Percentiles rank a stretch among this genome's conserved stretches.
phyloP scores from a whole-genome alignment of 106 monocot species.

The Platanthera zijinensis region DNA sequence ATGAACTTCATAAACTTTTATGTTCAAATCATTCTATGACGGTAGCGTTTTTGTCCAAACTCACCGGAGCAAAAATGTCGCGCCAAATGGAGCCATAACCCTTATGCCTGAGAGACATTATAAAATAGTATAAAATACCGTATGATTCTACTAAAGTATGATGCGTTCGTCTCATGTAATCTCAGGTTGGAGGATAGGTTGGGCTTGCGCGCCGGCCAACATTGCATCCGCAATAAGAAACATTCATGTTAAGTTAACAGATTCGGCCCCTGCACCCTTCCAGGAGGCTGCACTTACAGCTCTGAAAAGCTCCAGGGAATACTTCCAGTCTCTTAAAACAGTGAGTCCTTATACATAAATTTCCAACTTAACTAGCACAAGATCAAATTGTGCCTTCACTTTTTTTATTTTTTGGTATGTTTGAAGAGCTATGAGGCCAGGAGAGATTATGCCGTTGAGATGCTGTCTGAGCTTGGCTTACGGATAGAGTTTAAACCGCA shows the following conservation, averaged over 20 bases:
- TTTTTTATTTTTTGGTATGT: neutral
- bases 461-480: slow-evolving; percentile 45
- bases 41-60: too few relatives aligned
- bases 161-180: too few relatives aligned
- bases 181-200: slow-evolving; percentile 91
- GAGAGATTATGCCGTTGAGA: slow-evolving; percentile 50
- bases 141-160: too few relatives aligned
- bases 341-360: slow-evolving; percentile 23
- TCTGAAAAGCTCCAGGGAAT: slow-evolving; percentile 37
- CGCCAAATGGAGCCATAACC: too few relatives aligned
- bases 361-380: neutral
- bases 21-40: too few relatives aligned
- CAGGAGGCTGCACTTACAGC: slow-evolving; percentile 91
- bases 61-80: too few relatives aligned
- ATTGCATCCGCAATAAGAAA: slow-evolving; percentile 86
- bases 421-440: slow-evolving; percentile 72
- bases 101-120: too few relatives aligned
- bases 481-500: slow-evolving; percentile 55
- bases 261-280: slow-evolving; percentile 94
- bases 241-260: slow-evolving; percentile 68
- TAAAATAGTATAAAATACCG: too few relatives aligned
- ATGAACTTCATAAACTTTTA: too few relatives aligned
- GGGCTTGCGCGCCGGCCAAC: slow-evolving; percentile 62
- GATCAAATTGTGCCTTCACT: neutral
- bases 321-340: slow-evolving; percentile 44